A percentile compares a stretch with the other conserved stretches of the same genome.
These are phyloP conservation scores for Globisporangium spiculum DNA, from an alignment of 352 stramenopile species.

Conservation along the genomic window DNA sequence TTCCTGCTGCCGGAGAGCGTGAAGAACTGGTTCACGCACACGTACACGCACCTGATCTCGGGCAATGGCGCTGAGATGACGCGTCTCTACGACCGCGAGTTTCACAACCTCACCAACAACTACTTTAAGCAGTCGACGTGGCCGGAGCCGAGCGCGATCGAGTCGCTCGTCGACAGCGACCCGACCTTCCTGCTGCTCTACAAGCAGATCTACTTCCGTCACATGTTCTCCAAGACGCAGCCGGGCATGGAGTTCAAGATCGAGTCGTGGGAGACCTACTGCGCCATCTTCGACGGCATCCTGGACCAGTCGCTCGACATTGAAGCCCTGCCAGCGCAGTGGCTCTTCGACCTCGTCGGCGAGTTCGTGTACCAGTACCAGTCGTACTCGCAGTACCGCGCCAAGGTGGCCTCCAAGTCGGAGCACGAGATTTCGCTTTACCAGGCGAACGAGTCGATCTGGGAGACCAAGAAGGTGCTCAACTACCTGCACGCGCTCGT, in stretches of 20 bases:
- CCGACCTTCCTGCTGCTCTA: constrained; percentile 95
- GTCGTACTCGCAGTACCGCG: constrained; percentile 96
- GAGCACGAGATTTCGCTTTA: constrained; percentile 59
- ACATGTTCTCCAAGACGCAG: constrained; percentile 93
- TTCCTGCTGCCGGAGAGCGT: constrained; percentile 86
- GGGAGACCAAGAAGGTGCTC: constrained; percentile 95
- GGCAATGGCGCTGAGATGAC: constrained; percentile 83
- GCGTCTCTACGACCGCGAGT: constrained; percentile 87
- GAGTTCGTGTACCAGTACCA: constrained; percentile 99
- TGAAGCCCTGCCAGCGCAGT: constrained; percentile 91
- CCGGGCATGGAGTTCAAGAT: constrained; percentile 89
- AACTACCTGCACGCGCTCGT: constrained; percentile 95
- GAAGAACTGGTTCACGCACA: constrained; percentile 87
- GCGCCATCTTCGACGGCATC: constrained; percentile 93
- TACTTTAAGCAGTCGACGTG: constrained; percentile 96
- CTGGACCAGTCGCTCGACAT: constrained; percentile 83
- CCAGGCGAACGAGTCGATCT: constrained; percentile 89
- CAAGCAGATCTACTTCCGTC: constrained; percentile 95
- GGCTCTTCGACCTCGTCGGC: constrained; percentile 98
- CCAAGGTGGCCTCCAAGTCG: constrained; percentile 67
- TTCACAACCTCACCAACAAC: constrained; percentile 85
- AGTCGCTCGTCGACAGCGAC: constrained; percentile 85
- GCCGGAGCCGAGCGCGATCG: constrained; percentile 87
- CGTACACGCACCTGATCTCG: constrained; percentile 83
- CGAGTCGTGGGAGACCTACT: constrained; percentile 93